Evolutionary conservation across 176 grass and related monocot species (phyloP), one percentile per base, ranked within the genome.

Genomic region (Hyparrhenia diplandra): DNA sequence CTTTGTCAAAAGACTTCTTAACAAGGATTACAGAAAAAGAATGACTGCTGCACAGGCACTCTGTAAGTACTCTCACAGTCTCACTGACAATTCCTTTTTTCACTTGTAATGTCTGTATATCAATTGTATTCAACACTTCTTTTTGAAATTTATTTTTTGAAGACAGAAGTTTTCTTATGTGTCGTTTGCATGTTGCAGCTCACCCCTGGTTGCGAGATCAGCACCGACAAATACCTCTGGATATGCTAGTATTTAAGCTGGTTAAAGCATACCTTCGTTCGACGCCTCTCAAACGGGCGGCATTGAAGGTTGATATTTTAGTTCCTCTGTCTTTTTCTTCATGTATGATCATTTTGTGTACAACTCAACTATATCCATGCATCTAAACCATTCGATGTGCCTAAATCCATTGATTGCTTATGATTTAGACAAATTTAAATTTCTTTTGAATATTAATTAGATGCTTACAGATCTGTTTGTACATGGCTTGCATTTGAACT

Each of bases 11-110:
- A 87, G 97, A 69, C 86, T 99, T 81, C 90, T 99, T 52, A 99
- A 92, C 74, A 99, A 99, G 80, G 97, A 99, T 78, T 99, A 99
- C 35, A 93, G 97, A 80, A 99, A 99, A 84, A 93, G 97, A 83
- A 93, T 99, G 89, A 96, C 97, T 70, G 97, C 97, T 88, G 91
- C 89, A 28, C 93, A 99, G 89, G 97, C 97, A 86, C 85, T 99
- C 32, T 88, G 97, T 99, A 90, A 84, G 86, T 85, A 49, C 29
- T 84, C 42, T 52, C 55, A 57, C 20, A 59, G 55, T 59, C 54
- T 24, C 29, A 30, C 28, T 61, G 20, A 41, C 23, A 20, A 5
- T 37, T 27, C 62, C 9, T 54, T 69, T 68, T 49, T 59, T 24
- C 57, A 30, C 13, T 82, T 68, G 7, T 68, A 59, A 46, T 43